phyloP scores from a whole-genome alignment of 1,284 basidiomycete species.

The Pterula multifida region DNA sequence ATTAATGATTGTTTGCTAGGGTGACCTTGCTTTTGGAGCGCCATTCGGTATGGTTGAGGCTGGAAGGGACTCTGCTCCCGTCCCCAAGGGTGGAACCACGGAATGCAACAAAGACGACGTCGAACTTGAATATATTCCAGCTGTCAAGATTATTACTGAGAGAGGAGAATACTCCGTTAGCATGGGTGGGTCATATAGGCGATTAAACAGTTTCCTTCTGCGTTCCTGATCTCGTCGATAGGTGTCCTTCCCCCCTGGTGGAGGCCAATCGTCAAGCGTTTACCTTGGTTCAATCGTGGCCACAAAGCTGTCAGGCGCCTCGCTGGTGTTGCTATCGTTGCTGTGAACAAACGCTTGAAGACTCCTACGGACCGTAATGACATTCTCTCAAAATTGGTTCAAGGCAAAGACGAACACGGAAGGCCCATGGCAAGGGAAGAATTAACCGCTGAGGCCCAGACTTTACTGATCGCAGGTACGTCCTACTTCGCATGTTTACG shows the following conservation, averaged over 20 bases:
- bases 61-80: conserved; percentile 46
- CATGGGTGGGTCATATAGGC: conserved; percentile 39
- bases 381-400: conserved; percentile 69
- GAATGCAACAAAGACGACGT: conserved; percentile 24
- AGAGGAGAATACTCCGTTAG: conserved; percentile 78
- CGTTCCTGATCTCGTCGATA: conserved; percentile 46
- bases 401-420: conserved; percentile 68
- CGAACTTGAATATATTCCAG: conserved; percentile 57
- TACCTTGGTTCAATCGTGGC: conserved; percentile 73
- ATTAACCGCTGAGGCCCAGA: conserved; percentile 79
- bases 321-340: conserved; percentile 73
- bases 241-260: conserved; percentile 68
- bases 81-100: not conserved
- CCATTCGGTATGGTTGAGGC: conserved; percentile 60
- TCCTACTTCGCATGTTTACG: too few species aligned
- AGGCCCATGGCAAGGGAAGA: conserved; percentile 70
- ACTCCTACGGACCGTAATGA: conserved; percentile 61
- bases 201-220: too few species aligned
- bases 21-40: conserved; percentile 67
- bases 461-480: conserved; percentile 69
- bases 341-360: conserved; percentile 64
- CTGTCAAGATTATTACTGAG: conserved; percentile 80
- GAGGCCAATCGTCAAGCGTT: conserved; percentile 46
- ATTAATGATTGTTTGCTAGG: too few species aligned
- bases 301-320: conserved; percentile 60